These are phyloP conservation scores for Poa pratensis DNA, from an alignment of 176 grass and related monocot genomes.

Conservation along the genomic window DNA sequence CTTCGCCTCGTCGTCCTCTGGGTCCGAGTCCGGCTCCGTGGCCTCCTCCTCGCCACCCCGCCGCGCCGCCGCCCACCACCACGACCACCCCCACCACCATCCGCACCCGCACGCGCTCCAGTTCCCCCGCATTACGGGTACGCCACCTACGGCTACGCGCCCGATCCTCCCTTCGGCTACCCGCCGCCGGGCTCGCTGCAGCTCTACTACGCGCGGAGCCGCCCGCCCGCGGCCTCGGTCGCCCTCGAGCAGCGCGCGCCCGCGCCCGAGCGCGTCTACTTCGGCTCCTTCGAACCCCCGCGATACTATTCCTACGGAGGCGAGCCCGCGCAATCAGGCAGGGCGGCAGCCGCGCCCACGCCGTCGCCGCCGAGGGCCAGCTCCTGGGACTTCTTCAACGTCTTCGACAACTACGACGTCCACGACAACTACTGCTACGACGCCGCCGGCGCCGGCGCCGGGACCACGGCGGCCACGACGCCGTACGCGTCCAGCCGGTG, in stretches of 20 bases:
- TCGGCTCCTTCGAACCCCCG: conserved; percentile 45
- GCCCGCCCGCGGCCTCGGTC: conserved; percentile 67
- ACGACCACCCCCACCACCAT: background rate
- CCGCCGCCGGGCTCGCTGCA: conserved; percentile 38
- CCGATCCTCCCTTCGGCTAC: conserved; percentile 46
- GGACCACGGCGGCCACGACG: background rate
- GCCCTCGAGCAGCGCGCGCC: conserved; percentile 52
- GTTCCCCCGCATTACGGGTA: conserved; percentile 32
- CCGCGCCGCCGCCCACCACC: background rate
- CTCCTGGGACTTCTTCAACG: conserved; percentile 94
- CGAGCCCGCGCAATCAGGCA: background rate
- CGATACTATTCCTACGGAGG: conserved; percentile 45
- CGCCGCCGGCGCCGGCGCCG: background rate
- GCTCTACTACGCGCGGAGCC: conserved; percentile 73
- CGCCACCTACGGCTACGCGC: conserved; percentile 27
- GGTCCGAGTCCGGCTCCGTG: conserved; percentile 56
- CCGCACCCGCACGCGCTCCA: background rate
- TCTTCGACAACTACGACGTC: conserved; percentile 60
- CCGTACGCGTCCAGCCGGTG: conserved; percentile 71
- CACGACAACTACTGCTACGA: conserved; percentile 61
- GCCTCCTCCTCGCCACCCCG: conserved; percentile 42
- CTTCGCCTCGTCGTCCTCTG: conserved; percentile 59
- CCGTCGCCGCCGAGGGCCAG: conserved; percentile 73
- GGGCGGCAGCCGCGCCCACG: conserved; percentile 20
- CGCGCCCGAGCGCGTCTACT: conserved; percentile 55